Evolutionary conservation across 2,329 filamentous ascomycete species (phyloP), one percentile per base, ranked within the genome.

Genomic region (Hypoxylon sp.): DNA sequence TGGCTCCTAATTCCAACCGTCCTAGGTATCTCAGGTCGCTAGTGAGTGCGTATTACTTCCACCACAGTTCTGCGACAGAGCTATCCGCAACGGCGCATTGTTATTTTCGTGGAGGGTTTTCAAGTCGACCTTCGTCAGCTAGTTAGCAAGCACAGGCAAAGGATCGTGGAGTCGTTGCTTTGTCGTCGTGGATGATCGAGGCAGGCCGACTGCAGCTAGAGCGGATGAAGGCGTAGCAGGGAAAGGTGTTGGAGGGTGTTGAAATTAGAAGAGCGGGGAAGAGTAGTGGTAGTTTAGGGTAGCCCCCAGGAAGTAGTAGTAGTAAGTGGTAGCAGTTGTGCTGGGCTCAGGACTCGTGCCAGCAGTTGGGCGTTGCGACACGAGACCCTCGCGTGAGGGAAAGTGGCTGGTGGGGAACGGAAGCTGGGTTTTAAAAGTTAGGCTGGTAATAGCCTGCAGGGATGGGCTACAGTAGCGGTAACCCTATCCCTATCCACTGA

Each of bases 51-150:
- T 65, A 59, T 62, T 65, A 61, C 71, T 75, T 71, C 71, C 63
- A 73, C 38, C 38, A 43, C 38, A 67, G 65, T 64, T 70, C 74
- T 75, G 74, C 74, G 74, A 76, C 74, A 66, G 72, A 70, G 71
- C 70, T 76, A 77, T 72, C 70, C 69, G 73, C 71, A 72, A 72
- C 58, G 65, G 73, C 75, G 75, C 75, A 77, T 77, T 58, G 73
- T 77, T 67, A 61, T 67, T 43, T 11, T 21, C 38, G 17, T n/a
- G 38, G 38, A 11, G 19, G 21, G 30, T 49, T 32, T 32, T 55
- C 28, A 52, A 43, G 17, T 43, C n/a, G 38, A 19, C 2, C 17
- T 9, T 43, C 11, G 17, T 43, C 3, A 11, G 17, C 7, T 43
- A 10, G 38, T 21, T 43, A n/a, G 38, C 38, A 17, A 46, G 56